Evolutionary conservation across 2,329 filamentous ascomycete species (phyloP), one percentile per base, ranked within the genome.

Genomic region (Aureobasidium uvarum): DNA sequence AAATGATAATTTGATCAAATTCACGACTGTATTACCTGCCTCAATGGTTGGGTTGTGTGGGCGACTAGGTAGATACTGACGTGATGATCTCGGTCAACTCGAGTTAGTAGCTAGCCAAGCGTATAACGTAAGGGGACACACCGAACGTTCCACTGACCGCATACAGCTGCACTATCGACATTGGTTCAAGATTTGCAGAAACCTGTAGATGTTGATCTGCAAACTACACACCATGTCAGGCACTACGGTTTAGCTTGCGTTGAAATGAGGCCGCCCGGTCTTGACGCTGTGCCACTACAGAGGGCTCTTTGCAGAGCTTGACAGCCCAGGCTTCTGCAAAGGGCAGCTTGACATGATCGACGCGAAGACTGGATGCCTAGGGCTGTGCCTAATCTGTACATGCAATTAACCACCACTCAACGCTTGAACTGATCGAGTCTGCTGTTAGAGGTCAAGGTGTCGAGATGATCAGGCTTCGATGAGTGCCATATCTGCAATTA

Each of bases 161-260:
- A 28, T 54, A 20, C 50, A 28, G 33, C 18, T 33, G 28, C 48
- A 36, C 50, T 36, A 55, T 18, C 13, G 7, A 20, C 18, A 1
- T 45, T 59, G 23, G 55, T 23, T 8, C 16, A 36, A 25, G 25
- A 14, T 5, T 45, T 23, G 41, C 25, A 46, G 28, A 59, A 59
- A 46, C 28, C n/a, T 36, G 41, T 23, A 59, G 39, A 59, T 8
- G 18, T 25, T 36, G 55, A 59, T 46, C 55, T 33, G 28, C 55
- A 23, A 39, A 13, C 20, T 25, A 33, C 18, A 54, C n/a, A 39
- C 23, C 20, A 23, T 31, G 14, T 18, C 16, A 18, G 36, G 38
- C 38, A 20, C 50, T 5, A 14, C 45, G 36, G 33, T 7, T 31
- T 36, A 36, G 33, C 33, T 36, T n/a, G 46, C 31, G 7, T 43